Percentiles rank a stretch among this genome's conserved stretches.
These are phyloP conservation scores for Pelargonium fulgidum DNA, from an alignment of 441 rosid species.

Conservation along the genomic window DNA sequence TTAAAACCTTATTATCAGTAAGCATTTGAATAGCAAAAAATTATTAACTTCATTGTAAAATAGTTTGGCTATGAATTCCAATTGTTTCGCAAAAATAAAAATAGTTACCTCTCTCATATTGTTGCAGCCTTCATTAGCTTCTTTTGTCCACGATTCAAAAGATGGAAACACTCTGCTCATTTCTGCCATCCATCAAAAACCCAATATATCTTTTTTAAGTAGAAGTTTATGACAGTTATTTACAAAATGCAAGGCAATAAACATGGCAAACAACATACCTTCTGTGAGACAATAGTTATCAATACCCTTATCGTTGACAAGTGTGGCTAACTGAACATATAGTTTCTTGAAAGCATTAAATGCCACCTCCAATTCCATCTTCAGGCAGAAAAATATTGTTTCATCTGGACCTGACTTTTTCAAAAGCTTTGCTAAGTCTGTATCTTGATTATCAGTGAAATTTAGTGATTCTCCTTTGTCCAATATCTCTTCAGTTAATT, in stretches of 20 bases:
- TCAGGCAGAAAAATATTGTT: slow-evolving; percentile 27
- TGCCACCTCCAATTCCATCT: slow-evolving; percentile 42
- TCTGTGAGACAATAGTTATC: slow-evolving; percentile 22
- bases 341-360: slow-evolving; percentile 37
- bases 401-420: slow-evolving; percentile 19
- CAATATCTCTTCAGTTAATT: slow-evolving; percentile 20
- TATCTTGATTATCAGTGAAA: slow-evolving; percentile 27
- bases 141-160: slow-evolving; percentile 29
- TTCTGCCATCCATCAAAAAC: slow-evolving; percentile 37
- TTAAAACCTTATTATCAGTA: slow-evolving; percentile 2
- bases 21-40: background rate
- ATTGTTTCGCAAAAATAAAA: slow-evolving; percentile 7
- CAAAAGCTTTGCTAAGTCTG: slow-evolving; percentile 10
- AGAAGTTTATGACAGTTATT: slow-evolving; percentile 16
- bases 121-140: slow-evolving; percentile 28
- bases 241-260: slow-evolving; percentile 13
- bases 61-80: background rate
- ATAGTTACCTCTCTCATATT: slow-evolving; percentile 32
- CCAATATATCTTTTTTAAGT: slow-evolving; percentile 14
- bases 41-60: background rate
- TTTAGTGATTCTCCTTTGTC: slow-evolving; percentile 25
- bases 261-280: slow-evolving; percentile 37
- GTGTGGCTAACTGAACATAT: slow-evolving; percentile 26
- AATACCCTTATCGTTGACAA: slow-evolving; percentile 25
- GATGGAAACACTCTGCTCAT: slow-evolving; percentile 27